phyloP scores from a whole-genome alignment of 352 stramenopile species.

The Discostella stelligera region DNA sequence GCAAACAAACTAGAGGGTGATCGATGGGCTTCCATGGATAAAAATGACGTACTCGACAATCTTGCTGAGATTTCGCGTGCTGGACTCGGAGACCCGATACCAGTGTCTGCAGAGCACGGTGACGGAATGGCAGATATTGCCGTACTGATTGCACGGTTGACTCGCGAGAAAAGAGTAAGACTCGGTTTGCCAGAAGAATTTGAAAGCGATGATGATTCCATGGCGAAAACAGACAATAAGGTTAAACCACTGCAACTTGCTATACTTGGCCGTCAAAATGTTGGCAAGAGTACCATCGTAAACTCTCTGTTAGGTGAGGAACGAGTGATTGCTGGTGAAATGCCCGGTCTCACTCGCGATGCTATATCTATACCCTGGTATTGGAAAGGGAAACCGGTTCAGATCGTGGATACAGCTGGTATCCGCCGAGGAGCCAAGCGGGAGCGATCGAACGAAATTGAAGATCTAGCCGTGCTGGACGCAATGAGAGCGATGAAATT shows the following conservation, averaged over 20 bases:
- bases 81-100: constrained; percentile 74
- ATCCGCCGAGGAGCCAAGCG: constrained; percentile 68
- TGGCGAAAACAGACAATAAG: constrained; percentile 16
- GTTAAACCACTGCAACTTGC: constrained; percentile 73
- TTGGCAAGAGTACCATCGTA: constrained; percentile 79
- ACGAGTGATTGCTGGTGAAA: constrained; percentile 68
- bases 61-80: constrained; percentile 61
- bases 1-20: constrained; percentile 82
- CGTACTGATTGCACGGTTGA: constrained; percentile 61
- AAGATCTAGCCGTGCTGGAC: constrained; percentile 76
- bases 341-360: constrained; percentile 76
- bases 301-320: constrained; percentile 72
- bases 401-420: constrained; percentile 80
- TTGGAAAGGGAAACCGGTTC: constrained; percentile 59
- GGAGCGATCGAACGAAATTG: constrained; percentile 67
- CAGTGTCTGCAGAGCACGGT: constrained; percentile 76
- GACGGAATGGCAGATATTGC: constrained; percentile 76
- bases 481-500: constrained; percentile 81
- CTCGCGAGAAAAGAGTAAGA: constrained; percentile 46
- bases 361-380: constrained; percentile 72
- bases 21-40: constrained; percentile 53
- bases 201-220: constrained; percentile 16
- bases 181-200: constrained; percentile 25
- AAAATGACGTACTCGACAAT: constrained; percentile 59
- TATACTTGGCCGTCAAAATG: constrained; percentile 78